Conservation (phyloP, 148 eudicot species). For the Rhododendron ovatum region DNA sequence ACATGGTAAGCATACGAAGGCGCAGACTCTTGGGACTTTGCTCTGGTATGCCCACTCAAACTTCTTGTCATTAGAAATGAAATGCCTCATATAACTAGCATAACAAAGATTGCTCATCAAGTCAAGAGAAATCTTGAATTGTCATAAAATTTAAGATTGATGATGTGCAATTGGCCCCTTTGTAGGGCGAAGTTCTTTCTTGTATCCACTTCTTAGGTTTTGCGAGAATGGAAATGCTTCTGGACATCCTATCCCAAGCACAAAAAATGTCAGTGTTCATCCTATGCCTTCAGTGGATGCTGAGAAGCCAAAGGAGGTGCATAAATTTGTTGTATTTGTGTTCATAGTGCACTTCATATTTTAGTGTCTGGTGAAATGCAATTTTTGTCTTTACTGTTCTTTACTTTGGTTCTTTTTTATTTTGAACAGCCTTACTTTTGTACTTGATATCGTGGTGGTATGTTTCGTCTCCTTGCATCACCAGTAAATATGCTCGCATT, state of each 20-base stretch:
- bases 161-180: not conserved
- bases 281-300: constrained; percentile 42
- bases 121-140: not conserved
- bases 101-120: not conserved
- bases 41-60: constrained; percentile 31
- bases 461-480: not conserved
- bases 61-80: not conserved
- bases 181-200: constrained; percentile 46
- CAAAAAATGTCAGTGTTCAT: constrained; percentile 40
- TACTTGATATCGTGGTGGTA: not conserved
- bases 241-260: constrained; percentile 23
- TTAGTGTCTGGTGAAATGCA: not conserved
- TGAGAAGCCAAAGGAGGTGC: constrained; percentile 45
- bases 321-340: not conserved
- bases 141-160: not conserved
- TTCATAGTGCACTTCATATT: not conserved
- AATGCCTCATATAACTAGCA: not conserved
- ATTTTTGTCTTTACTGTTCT: not conserved
- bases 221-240: constrained; percentile 33
- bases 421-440: not conserved
- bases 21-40: constrained; percentile 41
- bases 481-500: not conserved
- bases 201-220: constrained; percentile 33
- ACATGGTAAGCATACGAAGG: constrained; percentile 55
- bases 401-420: not conserved